Conservation (phyloP, 306 rosid species). For the Lathyrus oleraceus region DNA sequence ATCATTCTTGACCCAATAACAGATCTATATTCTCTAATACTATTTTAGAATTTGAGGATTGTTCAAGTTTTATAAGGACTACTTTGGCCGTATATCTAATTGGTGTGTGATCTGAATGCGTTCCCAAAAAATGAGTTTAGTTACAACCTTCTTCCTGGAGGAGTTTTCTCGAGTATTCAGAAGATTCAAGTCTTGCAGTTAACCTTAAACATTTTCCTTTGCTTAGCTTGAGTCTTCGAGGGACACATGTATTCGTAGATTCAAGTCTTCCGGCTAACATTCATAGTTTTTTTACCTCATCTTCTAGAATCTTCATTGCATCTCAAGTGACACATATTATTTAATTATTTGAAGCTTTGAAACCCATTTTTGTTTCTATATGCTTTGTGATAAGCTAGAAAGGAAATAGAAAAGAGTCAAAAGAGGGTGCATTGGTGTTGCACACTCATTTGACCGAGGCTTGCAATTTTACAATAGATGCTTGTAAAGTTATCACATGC, state of each 20-base stretch:
- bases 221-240: neutral
- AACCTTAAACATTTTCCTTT: neutral
- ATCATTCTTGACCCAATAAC: neutral
- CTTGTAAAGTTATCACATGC: constrained; percentile 11
- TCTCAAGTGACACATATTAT: neutral
- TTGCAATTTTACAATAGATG: constrained; percentile 20
- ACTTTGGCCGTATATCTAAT: neutral
- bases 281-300: neutral
- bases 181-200: constrained; percentile 1
- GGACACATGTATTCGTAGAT: neutral
- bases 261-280: neutral
- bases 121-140: neutral
- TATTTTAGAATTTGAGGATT: neutral
- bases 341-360: constrained; percentile 4
- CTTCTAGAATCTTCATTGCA: neutral
- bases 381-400: constrained; percentile 5
- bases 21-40: neutral
- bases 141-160: neutral
- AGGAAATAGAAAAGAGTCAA: neutral
- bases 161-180: neutral
- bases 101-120: neutral
- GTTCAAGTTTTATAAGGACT: neutral
- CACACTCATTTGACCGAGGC: neutral
- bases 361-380: neutral
- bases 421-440: neutral